These are phyloP conservation scores for Sorghum bicolor DNA, from an alignment of 176 grass and related monocot species.

Conservation along the genomic window DNA sequence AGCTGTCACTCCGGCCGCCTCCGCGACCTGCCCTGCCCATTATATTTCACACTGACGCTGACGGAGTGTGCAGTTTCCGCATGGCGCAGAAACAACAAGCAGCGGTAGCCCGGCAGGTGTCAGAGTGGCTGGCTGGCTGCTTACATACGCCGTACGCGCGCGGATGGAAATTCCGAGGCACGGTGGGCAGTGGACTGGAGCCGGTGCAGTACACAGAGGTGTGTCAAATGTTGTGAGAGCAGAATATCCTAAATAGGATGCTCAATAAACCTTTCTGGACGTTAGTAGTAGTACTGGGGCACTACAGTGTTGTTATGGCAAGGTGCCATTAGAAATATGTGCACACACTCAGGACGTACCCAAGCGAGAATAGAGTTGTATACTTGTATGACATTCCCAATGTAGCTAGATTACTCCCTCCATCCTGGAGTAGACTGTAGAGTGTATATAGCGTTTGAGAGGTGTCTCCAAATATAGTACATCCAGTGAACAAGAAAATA, in stretches of 20 bases:
- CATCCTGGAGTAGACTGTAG: too few relatives aligned
- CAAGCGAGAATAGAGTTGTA: not conserved
- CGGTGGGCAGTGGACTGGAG: not conserved
- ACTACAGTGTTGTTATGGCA: not conserved
- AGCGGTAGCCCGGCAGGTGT: not conserved
- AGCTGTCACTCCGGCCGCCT: not conserved
- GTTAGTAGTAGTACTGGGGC: not conserved
- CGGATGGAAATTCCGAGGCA: not conserved
- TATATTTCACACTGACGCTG: not conserved
- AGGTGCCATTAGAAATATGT: not conserved
- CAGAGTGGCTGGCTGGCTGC: not conserved
- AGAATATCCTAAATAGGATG: not conserved
- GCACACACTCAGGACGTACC: not conserved
- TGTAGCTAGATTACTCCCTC: too few relatives aligned
- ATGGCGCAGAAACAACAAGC: slow-evolving; percentile 1
- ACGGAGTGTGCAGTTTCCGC: too few relatives aligned
- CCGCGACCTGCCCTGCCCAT: not conserved
- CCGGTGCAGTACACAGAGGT: not conserved
- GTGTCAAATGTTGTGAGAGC: not conserved
- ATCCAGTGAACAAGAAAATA: too few relatives aligned
- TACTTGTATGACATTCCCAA: too few relatives aligned
- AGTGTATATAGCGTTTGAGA: too few relatives aligned
- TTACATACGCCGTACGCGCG: not conserved
- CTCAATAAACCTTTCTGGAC: not conserved
- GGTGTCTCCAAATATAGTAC: too few relatives aligned